Conservation (phyloP, 2,329 filamentous ascomycete genomes). For the Verruconis gallopava region DNA sequence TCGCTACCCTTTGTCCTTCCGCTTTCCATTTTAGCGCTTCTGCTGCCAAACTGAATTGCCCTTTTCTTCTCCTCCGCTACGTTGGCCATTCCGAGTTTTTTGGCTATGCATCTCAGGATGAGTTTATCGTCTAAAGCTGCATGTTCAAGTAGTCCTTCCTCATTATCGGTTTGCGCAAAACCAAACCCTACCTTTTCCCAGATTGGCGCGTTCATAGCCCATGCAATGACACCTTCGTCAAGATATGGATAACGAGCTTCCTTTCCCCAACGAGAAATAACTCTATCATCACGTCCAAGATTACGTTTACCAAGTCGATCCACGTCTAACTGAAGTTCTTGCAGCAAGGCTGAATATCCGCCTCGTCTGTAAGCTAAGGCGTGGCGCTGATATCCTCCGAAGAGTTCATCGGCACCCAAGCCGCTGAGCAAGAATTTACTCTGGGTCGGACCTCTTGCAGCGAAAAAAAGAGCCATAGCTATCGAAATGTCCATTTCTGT, state of each 20-base stretch:
- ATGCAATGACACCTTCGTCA: constrained; percentile 73
- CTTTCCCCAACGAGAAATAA: constrained; percentile 76
- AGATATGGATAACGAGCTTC: constrained; percentile 86
- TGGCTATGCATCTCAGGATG: constrained; percentile 63
- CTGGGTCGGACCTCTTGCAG: constrained; percentile 61
- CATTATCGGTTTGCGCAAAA: constrained; percentile 15
- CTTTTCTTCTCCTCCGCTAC: constrained; percentile 86
- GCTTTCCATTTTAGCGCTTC: constrained; percentile 36
- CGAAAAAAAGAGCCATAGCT: constrained; percentile 86
- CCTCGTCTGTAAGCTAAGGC: constrained; percentile 56
- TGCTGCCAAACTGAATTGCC: constrained; percentile 41
- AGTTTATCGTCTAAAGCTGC: constrained; percentile 51
- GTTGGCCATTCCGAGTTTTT: constrained; percentile 54
- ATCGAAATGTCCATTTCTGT: constrained; percentile 99
- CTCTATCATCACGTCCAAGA: constrained; percentile 81
- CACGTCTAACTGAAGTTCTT: constrained; percentile 78
- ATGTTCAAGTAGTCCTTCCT: constrained; percentile 16
- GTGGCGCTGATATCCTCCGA: constrained; percentile 85
- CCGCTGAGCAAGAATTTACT: constrained; percentile 83
- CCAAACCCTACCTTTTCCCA: constrained; percentile 84
- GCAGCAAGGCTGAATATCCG: constrained; percentile 58
- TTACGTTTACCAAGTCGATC: constrained; percentile 83
- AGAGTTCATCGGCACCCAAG: constrained; percentile 88
- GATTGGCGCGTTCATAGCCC: constrained; percentile 61
- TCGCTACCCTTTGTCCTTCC: constrained; percentile 36